A percentile compares a stretch with the other conserved stretches of the same genome.
These are phyloP conservation scores for Heracleum sosnowskyi DNA, from an alignment of 129 eudicot species.

Conservation along the genomic window DNA sequence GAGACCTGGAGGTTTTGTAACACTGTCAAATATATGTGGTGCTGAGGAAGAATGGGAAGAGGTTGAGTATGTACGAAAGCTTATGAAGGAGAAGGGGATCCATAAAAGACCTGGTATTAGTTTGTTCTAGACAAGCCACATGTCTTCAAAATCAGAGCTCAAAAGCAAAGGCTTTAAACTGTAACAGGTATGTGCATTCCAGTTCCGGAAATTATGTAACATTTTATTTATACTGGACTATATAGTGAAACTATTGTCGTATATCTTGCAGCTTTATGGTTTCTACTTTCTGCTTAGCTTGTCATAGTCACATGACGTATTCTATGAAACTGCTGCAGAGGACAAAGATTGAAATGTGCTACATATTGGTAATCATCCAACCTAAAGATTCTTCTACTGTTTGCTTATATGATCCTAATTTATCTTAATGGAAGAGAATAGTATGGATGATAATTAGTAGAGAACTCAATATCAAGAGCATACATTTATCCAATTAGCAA, in stretches of 20 bases:
- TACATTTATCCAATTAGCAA: background rate
- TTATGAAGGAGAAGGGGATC: constrained; percentile 45
- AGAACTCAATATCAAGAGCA: background rate
- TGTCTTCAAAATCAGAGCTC: background rate
- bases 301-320: background rate
- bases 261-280: background rate
- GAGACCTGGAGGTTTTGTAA: constrained; percentile 52
- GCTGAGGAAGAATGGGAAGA: constrained; percentile 61
- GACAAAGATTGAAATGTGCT: background rate
- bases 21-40: constrained; percentile 61
- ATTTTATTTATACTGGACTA: background rate
- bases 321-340: background rate
- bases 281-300: background rate
- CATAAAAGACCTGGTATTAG: constrained; percentile 51
- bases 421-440: background rate
- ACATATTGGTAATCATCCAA: background rate
- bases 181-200: background rate
- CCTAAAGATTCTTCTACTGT: background rate
- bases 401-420: background rate
- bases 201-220: background rate
- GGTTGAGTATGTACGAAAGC: constrained; percentile 46
- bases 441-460: background rate
- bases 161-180: background rate
- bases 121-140: constrained; percentile 18
- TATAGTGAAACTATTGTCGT: background rate